Base-by-base conservation (phyloP, 179 eudicot species). In the Beta macrorhiza region DNA sequence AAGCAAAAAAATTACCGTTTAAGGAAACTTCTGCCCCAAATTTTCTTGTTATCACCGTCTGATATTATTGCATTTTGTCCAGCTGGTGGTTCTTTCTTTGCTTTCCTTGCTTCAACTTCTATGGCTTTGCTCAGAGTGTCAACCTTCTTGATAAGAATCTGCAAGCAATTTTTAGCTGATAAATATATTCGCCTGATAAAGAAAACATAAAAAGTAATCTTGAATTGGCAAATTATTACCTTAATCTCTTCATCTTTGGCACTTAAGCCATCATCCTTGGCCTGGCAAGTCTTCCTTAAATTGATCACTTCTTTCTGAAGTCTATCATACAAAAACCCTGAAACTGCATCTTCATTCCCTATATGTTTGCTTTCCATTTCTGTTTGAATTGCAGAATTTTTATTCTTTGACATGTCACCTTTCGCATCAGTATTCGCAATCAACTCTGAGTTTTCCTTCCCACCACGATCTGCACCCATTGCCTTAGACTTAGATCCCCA, bases 281-380 rank as follows among this genome's bases (percentile, higher is more conserved):
- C 85, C 76, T 88, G 93, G 80, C 92, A 94, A 58, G 53, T 77
- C 88, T 89, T 97, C 88, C 97, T 87, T 74, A 91, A 84, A 77
- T 80, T 73, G 68, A 92, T 88, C 56, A 97, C 93, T 82, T 97
- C 98, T 80, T 91, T 97, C 85, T 97, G 99, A 76, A 97, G 92
- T 86, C 86, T 89, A 83, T 94, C 98, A 75, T 97, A 97, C 86
- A 97, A 77, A 83, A 91, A 87, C 56, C 98, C 99, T 5, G 99
- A 93, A 59, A 97, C 99, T 75, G 89, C 47, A 81, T 97, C 99
- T 81, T 91, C 91, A 67, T 77, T 82, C 42, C 75, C 81, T 12
- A 29, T 65, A 44, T 78, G 85, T 74, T 81, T 77, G 42, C 52
- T 71, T 83, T 77, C 76, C 53, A 53, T 84, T 76, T 75, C 83